phyloP scores from a whole-genome alignment of 2,329 filamentous ascomycete species.

The Fusarium sp. region DNA sequence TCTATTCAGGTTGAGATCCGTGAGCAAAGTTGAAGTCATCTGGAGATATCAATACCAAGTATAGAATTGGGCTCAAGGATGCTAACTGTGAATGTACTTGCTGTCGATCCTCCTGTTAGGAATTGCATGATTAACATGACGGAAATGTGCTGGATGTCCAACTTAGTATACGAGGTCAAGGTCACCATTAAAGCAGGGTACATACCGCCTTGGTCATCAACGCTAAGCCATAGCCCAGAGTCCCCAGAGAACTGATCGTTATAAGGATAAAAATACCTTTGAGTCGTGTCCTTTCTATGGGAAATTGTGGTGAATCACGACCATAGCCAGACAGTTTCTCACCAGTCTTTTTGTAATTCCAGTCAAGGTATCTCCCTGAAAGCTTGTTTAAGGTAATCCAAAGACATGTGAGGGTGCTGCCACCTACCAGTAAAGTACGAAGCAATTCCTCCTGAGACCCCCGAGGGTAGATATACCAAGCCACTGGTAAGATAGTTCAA shows the following conservation, averaged over 20 bases:
- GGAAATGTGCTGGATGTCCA: slow-evolving; percentile 1
- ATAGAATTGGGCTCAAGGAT: too few relatives aligned
- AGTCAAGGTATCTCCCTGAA: slow-evolving; percentile 5
- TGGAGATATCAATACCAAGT: neutral
- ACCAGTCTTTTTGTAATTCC: neutral
- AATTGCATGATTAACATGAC: slow-evolving; percentile 3
- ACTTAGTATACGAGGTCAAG: neutral
- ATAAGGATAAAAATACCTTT: neutral
- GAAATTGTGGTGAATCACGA: neutral
- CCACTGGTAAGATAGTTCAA: neutral
- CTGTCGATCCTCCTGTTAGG: neutral
- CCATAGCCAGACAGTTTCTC: neutral
- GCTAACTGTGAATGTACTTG: slow-evolving; percentile 10
- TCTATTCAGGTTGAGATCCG: slow-evolving; percentile 39
- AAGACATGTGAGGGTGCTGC: neutral
- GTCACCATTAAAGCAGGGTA: too few relatives aligned
- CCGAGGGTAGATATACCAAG: neutral
- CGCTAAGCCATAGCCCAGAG: slow-evolving; percentile 1
- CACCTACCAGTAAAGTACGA: neutral
- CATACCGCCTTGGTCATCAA: neutral
- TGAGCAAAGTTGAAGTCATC: slow-evolving; percentile 36
- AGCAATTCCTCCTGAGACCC: neutral
- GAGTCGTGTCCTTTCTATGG: slow-evolving; percentile 2
- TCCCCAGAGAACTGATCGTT: neutral
- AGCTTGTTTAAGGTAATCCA: neutral